phyloP scores from a whole-genome alignment of 805 yeast genomes.

The Torulaspora maleeae region DNA sequence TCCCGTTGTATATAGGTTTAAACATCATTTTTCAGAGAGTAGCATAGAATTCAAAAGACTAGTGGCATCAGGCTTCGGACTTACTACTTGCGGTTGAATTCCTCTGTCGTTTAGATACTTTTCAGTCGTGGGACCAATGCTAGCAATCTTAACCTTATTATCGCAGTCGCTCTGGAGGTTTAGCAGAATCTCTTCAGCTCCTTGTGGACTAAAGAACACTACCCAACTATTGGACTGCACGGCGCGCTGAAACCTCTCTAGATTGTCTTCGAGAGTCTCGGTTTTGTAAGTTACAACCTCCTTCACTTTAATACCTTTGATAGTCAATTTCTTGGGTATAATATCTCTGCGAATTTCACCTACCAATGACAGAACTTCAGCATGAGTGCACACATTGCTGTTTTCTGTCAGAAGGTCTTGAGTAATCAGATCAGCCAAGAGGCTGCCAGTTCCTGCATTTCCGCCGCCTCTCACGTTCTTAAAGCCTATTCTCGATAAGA shows the following conservation, averaged over 20 bases:
- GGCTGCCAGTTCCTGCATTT: slow-evolving; percentile 75
- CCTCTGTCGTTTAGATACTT: slow-evolving; percentile 50
- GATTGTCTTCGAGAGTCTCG: slow-evolving; percentile 44
- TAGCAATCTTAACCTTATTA: slow-evolving; percentile 49
- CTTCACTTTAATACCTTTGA: slow-evolving; percentile 20
- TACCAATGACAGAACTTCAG: slow-evolving; percentile 62
- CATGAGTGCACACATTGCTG: slow-evolving; percentile 19
- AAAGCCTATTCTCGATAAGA: slow-evolving; percentile 61
- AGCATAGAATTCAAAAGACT: slow-evolving; percentile 43
- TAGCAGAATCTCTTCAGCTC: slow-evolving; percentile 59
- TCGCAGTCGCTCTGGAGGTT: slow-evolving; percentile 31
- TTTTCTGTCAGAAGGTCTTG: slow-evolving; percentile 25
- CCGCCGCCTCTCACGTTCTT: slow-evolving; percentile 63
- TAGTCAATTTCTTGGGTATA: slow-evolving; percentile 57
- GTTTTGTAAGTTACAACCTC: slow-evolving; percentile 74
- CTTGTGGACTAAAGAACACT: slow-evolving; percentile 88
- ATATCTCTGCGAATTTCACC: slow-evolving; percentile 82
- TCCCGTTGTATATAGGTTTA: neutral
- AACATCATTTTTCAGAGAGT: neutral
- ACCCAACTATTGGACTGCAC: slow-evolving; percentile 49
- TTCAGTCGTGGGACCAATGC: slow-evolving; percentile 92
- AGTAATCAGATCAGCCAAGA: slow-evolving; percentile 60
- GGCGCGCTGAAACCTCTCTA: slow-evolving; percentile 34
- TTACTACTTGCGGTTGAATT: slow-evolving; percentile 56
- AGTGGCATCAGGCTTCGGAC: slow-evolving; percentile 66